These are phyloP conservation scores for Sclerotinia nivalis DNA, from an alignment of 2,329 filamentous ascomycete species.

Conservation along the genomic window DNA sequence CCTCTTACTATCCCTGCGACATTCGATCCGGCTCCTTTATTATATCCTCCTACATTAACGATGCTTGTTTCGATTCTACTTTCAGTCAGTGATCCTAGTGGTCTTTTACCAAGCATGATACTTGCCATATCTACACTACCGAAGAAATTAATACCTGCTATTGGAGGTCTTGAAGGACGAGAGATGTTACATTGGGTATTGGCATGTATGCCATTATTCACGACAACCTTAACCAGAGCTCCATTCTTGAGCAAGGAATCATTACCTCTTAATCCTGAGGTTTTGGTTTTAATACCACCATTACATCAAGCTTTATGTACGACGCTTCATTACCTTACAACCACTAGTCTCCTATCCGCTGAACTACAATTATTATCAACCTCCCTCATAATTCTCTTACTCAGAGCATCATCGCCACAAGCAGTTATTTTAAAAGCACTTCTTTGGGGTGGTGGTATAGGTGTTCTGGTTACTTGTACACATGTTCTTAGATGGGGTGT, in stretches of 20 bases:
- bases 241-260: neutral
- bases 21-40: constrained; percentile 90
- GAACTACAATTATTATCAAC: constrained; percentile 87
- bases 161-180: constrained; percentile 56
- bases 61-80: constrained; percentile 76
- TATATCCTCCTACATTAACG: constrained; percentile 80
- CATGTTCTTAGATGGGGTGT: constrained; percentile 81
- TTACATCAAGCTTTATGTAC: constrained; percentile 76
- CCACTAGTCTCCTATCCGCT: constrained; percentile 81
- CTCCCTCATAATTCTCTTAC: constrained; percentile 75
- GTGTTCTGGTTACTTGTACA: constrained; percentile 70
- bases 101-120: constrained; percentile 78
- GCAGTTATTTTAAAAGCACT: constrained; percentile 81
- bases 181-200: constrained; percentile 78
- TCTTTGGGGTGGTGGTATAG: constrained; percentile 80
- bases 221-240: constrained; percentile 8
- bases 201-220: constrained; percentile 65
- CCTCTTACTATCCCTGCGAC: constrained; percentile 61
- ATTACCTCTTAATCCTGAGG: constrained; percentile 36
- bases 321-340: constrained; percentile 77
- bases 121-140: constrained; percentile 78
- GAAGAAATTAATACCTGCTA: constrained; percentile 64
- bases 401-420: constrained; percentile 80
- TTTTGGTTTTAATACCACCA: constrained; percentile 67
- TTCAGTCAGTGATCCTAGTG: constrained; percentile 58